Evolutionary conservation across 768 basidiomycete genomes (phyloP), one percentile per base, ranked within the genome.

Genomic region (Serendipita sp.): DNA sequence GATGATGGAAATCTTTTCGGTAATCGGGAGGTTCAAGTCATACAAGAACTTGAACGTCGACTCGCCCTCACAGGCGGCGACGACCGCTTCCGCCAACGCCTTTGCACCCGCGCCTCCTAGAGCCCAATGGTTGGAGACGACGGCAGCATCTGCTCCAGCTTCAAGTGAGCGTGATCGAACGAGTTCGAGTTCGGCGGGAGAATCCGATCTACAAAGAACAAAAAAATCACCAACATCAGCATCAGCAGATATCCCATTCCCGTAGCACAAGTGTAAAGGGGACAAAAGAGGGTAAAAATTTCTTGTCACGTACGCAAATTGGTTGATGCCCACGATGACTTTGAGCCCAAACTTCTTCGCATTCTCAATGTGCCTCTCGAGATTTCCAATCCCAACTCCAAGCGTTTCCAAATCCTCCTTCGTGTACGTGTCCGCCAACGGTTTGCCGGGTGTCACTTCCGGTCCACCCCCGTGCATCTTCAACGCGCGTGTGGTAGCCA

Each of bases 381-480:
- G 75, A 76, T 99, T 99, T 74, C 88, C 84, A 77, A 88, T 92
- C 41, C 95, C 95, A 71, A 89, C 87, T 72, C 84, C 84, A 62
- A 99, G 83, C 11, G 83, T 89, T 64, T 85, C 85, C 58, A 97
- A 79, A 71, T 97, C 84, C 75, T 98, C 95, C 71, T 88, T 86
- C 64, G 89, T 90, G 73, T 99, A 99, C 44, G 90, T 92, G 51
- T 90, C 90, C 66, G 88, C 86, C 43, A 98, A 81, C 24, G 94
- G 82, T 73, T 96, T 97, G 60, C 95, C 95, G 28, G 95, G 95
- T 1, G 89, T 88, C 61, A 98, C 94, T 26, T 96, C 93, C 3
- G 95, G 95, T 64, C 89, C 96, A 64, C 95, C 95, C 44, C 95
- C 95, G 71, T 99, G 95, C 95, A 99, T 99, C 81, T 98, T 99